Evolutionary conservation across 345 rosid genomes (phyloP).

Genomic region (Citrus hindsii): DNA sequence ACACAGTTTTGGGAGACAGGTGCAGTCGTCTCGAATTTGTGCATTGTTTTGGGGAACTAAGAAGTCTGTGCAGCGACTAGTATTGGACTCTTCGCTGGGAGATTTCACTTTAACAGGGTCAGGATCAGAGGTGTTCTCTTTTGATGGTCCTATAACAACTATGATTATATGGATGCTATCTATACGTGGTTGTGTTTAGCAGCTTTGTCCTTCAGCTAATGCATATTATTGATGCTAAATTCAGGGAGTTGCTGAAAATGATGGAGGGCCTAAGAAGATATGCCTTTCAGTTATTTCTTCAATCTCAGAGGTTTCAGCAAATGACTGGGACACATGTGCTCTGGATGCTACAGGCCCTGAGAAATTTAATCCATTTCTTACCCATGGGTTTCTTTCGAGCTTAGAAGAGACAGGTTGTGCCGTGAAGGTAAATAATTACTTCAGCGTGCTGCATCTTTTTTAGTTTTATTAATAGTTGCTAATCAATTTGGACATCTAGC

Average conservation of each 20-base stretch:
- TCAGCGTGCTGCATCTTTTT: neutral
- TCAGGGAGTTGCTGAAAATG: conserved; percentile 38
- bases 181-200: neutral
- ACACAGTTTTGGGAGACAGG: conserved; percentile 20
- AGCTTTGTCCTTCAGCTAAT: conserved; percentile 3
- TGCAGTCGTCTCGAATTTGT: conserved; percentile 27
- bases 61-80: conserved; percentile 44
- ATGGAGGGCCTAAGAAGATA: conserved; percentile 32
- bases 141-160: neutral
- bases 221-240: conserved; percentile 11
- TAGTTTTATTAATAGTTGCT: neutral
- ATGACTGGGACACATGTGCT: conserved; percentile 85
- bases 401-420: conserved; percentile 76
- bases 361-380: conserved; percentile 75
- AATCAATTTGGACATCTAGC: neutral
- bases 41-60: conserved; percentile 81
- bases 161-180: neutral
- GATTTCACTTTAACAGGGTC: conserved; percentile 47
- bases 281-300: conserved; percentile 65
- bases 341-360: conserved; percentile 65
- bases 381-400: conserved; percentile 75
- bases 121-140: conserved; percentile 52
- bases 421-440: conserved; percentile 48
- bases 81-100: conserved; percentile 45
- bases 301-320: conserved; percentile 54